phyloP scores from a whole-genome alignment of 176 grass and related monocot genomes.

The Miscanthus lutarioriparius region DNA sequence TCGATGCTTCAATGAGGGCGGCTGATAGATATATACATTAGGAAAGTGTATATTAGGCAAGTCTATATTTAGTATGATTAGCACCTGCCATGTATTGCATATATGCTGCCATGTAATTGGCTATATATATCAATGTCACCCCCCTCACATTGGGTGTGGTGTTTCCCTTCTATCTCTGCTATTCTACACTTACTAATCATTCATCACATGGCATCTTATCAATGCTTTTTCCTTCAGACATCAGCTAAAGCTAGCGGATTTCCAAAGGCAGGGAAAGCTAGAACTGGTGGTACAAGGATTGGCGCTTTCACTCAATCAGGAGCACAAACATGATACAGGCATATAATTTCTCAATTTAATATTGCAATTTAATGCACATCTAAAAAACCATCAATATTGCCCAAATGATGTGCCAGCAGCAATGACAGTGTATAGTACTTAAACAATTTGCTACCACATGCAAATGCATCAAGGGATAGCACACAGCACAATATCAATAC shows the following conservation, averaged over 20 bases:
- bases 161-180: no score
- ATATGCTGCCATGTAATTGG: no score
- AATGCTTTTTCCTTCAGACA: constrained; percentile 20
- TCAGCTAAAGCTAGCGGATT: constrained; percentile 21
- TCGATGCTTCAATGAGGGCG: no score
- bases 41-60: no score
- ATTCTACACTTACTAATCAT: constrained; percentile 11
- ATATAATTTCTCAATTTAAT: not conserved
- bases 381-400: not conserved
- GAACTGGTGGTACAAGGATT: not conserved
- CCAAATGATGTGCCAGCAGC: not conserved
- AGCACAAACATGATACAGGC: not conserved
- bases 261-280: constrained; percentile 14
- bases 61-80: no score
- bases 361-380: not conserved
- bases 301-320: not conserved
- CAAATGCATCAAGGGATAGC: constrained; percentile 6
- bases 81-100: no score
- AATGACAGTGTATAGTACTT: not conserved
- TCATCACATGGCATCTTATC: constrained; percentile 20
- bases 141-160: no score
- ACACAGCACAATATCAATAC: constrained; percentile 15
- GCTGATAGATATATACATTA: no score
- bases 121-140: no score
- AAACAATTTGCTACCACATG: not conserved